Evolutionary conservation across 495 filamentous ascomycete species (phyloP), one percentile per base, ranked within the genome.

Genomic region (Pyronema omphalodes): DNA sequence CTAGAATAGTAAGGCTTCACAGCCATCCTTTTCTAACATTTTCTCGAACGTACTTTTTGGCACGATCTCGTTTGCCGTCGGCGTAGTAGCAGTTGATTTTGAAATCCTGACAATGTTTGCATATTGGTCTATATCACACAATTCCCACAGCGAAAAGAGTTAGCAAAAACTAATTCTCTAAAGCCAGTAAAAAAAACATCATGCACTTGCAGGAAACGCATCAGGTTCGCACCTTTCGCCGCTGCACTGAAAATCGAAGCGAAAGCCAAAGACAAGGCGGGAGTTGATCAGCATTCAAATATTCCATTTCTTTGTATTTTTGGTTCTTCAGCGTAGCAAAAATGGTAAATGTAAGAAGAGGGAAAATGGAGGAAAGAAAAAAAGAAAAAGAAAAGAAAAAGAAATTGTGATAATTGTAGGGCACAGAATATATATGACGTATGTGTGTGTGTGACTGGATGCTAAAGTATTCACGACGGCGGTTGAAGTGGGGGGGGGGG

Each of bases 11-110:
- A 29, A 5, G 23, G 23, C 23, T 29, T 29, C 23, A 29, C 23
- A 29, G 23, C 23, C 23, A 5, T 29, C 23, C 23, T 29, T 29
- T 29, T 29, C 23, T 29, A 29, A 5, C 67, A 54, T 29, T 29
- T 29, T 29, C 23, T 47, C 9, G 2, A 36, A 50, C 47, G 47
- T 58, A 78, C 76, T 71, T 72, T 61, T 73, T 77, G 12, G 69
- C 74, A 49, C 70, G 70, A 53, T 80, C 77, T 61, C 75, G 68
- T 58, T 78, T 80, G 9, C 74, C 74, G 58, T 76, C 72, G 1
- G 69, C 73, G 62, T 79, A 80, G 49, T 64, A 68, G 57, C 78
- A 81, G 9, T 65, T 63, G 15, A 73, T 65, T 14, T 69, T 69
- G 34, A 71, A 71, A 44, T 75, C 71, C 41, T 67, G 60, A 55